A percentile compares a stretch with the other conserved stretches of the same genome.
Conservation (phyloP, 2,329 filamentous ascomycete genomes). For the Phyllosticta citriasiana region DNA sequence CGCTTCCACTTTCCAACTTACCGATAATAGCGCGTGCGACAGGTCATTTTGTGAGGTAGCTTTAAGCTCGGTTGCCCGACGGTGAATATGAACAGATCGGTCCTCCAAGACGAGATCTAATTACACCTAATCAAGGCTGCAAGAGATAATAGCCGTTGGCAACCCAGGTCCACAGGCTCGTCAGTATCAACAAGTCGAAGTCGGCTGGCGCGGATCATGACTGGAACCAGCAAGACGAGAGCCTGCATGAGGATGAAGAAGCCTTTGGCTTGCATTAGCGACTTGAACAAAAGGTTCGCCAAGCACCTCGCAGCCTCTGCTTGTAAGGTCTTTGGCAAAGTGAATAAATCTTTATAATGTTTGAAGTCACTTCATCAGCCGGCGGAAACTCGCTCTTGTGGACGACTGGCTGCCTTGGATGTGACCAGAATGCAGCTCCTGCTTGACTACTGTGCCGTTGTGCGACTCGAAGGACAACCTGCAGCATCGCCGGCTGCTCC, state of each 20-base stretch:
- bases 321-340: background rate
- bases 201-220: background rate
- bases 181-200: background rate
- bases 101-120: background rate
- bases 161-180: background rate
- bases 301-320: background rate
- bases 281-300: background rate
- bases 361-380: background rate
- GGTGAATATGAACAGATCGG: background rate
- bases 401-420: background rate
- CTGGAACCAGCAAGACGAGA: background rate
- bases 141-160: background rate
- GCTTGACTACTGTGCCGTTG: background rate
- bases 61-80: background rate
- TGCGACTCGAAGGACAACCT: background rate
- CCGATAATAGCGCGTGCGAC: background rate
- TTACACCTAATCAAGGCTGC: background rate
- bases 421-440: background rate
- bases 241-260: background rate
- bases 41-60: background rate
- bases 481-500: background rate
- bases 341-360: background rate
- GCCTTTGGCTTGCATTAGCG: background rate
- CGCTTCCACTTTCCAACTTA: background rate
- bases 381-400: background rate